A percentile compares a stretch with the other conserved stretches of the same genome.
Evolutionary conservation across 1,284 basidiomycete species (phyloP).

Genomic region (Anthracocystis setariae): DNA sequence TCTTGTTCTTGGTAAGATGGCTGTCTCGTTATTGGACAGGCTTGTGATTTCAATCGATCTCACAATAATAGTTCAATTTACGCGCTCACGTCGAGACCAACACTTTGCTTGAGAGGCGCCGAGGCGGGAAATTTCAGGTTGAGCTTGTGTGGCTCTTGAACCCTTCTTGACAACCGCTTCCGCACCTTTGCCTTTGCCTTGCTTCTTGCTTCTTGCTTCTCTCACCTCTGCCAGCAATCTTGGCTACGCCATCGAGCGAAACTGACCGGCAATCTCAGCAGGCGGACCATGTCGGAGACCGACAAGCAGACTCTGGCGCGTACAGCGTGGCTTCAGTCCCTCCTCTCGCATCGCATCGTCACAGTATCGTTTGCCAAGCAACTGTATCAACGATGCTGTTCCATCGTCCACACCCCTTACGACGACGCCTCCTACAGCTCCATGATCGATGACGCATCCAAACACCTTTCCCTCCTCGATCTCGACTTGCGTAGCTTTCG

Average conservation of each 20-base stretch:
- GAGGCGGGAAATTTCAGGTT: background rate
- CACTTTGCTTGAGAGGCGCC: conserved; percentile 9
- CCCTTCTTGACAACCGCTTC: too few species aligned
- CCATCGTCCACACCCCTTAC: conserved; percentile 16
- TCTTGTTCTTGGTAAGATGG: too few species aligned
- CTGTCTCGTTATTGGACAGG: too few species aligned
- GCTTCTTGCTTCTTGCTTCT: background rate
- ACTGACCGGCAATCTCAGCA: background rate
- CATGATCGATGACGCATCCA: conserved; percentile 26
- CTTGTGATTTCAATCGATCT: background rate
- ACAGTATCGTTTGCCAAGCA: conserved; percentile 37
- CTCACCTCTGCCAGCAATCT: background rate
- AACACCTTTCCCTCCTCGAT: conserved; percentile 36
- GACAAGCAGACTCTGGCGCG: conserved; percentile 17
- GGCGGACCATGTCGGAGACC: conserved; percentile 8
- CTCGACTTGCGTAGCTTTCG: conserved; percentile 53
- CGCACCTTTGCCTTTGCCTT: too few species aligned
- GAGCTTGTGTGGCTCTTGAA: too few species aligned
- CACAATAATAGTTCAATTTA: background rate
- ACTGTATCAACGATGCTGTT: conserved; percentile 39
- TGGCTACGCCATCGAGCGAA: too few species aligned
- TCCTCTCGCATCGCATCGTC: conserved; percentile 49
- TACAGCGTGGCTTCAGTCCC: conserved; percentile 42
- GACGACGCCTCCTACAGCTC: conserved; percentile 16
- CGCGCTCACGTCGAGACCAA: conserved; percentile 18